Percentiles rank a stretch among this genome's conserved stretches.
Evolutionary conservation across 345 rosid genomes (phyloP).

Genomic region (Linum usitatissimum): DNA sequence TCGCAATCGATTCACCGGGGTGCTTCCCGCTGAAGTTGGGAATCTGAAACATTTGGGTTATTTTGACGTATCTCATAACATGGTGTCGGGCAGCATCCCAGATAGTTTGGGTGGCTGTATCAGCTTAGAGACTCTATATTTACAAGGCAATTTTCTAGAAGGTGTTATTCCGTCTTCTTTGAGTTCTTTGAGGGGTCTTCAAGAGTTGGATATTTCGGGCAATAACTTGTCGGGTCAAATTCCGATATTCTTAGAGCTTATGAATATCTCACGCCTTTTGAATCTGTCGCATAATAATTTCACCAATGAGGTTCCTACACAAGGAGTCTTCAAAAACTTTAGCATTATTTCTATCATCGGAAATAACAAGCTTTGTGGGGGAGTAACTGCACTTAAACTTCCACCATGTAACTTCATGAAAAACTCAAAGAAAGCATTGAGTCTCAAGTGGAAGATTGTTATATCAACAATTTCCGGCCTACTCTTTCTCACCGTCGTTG

Average conservation of each 20-base stretch:
- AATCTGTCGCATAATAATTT: constrained; percentile 11
- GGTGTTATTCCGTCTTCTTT: constrained; percentile 11
- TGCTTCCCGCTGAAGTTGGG: neutral
- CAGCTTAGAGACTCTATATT: neutral
- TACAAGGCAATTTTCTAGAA: constrained; percentile 1
- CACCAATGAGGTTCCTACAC: constrained; percentile 17
- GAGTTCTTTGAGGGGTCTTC: constrained; percentile 1
- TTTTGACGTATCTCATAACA: neutral
- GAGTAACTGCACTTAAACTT: constrained; percentile 3
- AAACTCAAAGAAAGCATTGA: neutral
- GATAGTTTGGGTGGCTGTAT: neutral
- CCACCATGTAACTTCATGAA: neutral
- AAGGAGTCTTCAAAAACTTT: constrained; percentile 26
- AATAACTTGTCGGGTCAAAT: constrained; percentile 10
- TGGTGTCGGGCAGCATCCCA: constrained; percentile 1
- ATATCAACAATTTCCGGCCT: too few species aligned
- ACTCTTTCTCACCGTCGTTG: too few species aligned
- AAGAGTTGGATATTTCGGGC: neutral
- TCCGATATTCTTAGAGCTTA: neutral
- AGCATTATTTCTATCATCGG: constrained; percentile 23
- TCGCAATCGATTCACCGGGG: constrained; percentile 8
- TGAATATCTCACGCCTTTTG: neutral
- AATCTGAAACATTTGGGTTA: neutral
- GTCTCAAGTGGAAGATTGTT: too few species aligned
- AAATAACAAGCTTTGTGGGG: constrained; percentile 35